phyloP scores from a whole-genome alignment of 2,329 filamentous ascomycete species.

The Colletotrichum acutatum region DNA sequence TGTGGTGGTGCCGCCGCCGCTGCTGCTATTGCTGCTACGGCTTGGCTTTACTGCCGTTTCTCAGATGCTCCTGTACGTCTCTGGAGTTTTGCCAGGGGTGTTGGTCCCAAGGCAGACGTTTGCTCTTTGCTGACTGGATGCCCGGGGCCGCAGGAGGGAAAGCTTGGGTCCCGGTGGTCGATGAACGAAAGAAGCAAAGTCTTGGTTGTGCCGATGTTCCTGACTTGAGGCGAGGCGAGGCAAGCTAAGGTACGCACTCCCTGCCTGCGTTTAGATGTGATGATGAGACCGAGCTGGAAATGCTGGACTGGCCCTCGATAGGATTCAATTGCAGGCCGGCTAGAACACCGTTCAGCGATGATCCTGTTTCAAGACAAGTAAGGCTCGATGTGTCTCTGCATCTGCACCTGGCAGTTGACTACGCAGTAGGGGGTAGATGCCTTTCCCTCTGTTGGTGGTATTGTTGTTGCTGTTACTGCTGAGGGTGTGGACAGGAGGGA shows the following conservation, averaged over 20 bases:
- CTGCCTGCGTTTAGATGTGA: background rate
- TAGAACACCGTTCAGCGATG: slow-evolving; percentile 19
- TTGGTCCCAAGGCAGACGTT: slow-evolving; percentile 11
- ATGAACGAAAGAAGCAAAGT: background rate
- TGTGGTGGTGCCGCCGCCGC: background rate
- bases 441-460: background rate
- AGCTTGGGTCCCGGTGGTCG: slow-evolving; percentile 18
- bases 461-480: background rate
- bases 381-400: background rate
- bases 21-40: background rate
- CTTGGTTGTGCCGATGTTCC: slow-evolving; percentile 16
- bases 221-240: background rate
- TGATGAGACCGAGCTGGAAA: background rate
- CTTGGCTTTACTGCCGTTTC: background rate
- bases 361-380: slow-evolving; percentile 5
- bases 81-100: slow-evolving; percentile 21
- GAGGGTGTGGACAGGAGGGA: background rate
- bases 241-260: background rate
- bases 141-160: slow-evolving; percentile 17
- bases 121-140: slow-evolving; percentile 6
- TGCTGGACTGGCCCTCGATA: background rate
- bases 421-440: background rate
- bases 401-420: background rate
- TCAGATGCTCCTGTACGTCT: slow-evolving; percentile 3
- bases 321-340: background rate